Conservation (phyloP, 148 eudicot species). For the Silene latifolia region DNA sequence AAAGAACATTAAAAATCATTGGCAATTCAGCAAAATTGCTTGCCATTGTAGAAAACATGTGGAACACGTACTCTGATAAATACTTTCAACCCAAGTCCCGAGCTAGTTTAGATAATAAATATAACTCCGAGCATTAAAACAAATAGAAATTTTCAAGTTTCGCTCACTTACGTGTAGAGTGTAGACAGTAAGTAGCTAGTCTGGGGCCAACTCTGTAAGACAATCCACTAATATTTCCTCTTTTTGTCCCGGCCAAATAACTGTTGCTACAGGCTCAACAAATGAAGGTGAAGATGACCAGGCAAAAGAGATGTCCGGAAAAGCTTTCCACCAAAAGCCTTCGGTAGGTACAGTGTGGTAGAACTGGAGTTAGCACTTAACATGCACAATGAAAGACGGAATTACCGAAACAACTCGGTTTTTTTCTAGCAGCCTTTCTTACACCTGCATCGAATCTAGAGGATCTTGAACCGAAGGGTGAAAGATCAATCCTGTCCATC, state of each 20-base stretch:
- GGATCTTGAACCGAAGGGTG: conserved; percentile 37
- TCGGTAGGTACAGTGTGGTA: neutral
- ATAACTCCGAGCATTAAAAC: neutral
- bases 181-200: neutral
- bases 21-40: neutral
- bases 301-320: neutral
- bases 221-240: neutral
- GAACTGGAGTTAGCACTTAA: conserved; percentile 24
- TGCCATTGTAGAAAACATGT: neutral
- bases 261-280: too few species aligned
- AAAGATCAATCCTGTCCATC: conserved; percentile 60
- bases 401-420: conserved; percentile 59
- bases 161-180: neutral
- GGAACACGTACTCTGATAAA: neutral
- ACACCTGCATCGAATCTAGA: conserved; percentile 38
- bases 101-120: too few species aligned
- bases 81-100: neutral
- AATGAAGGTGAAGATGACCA: neutral
- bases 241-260: neutral
- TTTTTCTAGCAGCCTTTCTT: conserved; percentile 46
- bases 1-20: neutral
- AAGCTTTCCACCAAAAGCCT: neutral
- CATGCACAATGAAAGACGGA: conserved; percentile 75
- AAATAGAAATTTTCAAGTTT: neutral
- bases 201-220: neutral